phyloP scores from a whole-genome alignment of 495 filamentous ascomycete species.

The Oleoguttula mirabilis region DNA sequence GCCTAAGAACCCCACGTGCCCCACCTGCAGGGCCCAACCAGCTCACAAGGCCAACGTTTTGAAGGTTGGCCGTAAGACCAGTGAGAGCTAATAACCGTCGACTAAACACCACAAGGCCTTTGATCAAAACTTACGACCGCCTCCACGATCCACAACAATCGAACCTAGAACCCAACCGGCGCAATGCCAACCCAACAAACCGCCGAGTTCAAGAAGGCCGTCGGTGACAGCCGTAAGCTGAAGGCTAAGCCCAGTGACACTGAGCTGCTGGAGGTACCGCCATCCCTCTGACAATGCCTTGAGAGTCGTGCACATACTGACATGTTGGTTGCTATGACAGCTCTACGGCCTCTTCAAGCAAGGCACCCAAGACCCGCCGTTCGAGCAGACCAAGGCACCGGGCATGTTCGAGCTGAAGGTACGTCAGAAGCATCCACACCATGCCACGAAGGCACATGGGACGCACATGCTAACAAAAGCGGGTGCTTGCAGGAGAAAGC shows the following conservation, averaged over 20 bases:
- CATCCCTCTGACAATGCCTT: not conserved
- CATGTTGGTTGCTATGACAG: no score
- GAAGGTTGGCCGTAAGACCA: no score
- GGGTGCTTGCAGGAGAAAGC: constrained; percentile 50
- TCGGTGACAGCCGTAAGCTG: constrained; percentile 53
- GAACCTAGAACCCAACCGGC: no score
- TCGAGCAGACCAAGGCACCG: constrained; percentile 34
- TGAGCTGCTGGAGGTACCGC: constrained; percentile 47
- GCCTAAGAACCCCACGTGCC: no score
- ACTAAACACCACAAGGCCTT: no score
- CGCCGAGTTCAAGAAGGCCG: constrained; percentile 47
- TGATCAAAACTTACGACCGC: no score
- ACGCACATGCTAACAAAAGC: constrained; percentile 44
- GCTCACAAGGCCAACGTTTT: no score
- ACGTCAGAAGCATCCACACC: constrained; percentile 8
- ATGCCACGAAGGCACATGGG: constrained; percentile 32
- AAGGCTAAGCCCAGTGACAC: constrained; percentile 37
- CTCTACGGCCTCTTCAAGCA: constrained; percentile 52
- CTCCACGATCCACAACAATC: no score
- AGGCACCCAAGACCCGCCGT: constrained; percentile 34
- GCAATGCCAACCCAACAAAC: constrained; percentile 28
- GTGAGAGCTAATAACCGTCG: no score
- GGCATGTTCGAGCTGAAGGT: constrained; percentile 47
- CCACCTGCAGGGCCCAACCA: no score
- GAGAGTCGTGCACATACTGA: no score